These are phyloP conservation scores for Zhuliangozyma parablackwelliae DNA, from an alignment of 1,139 yeast genomes.

Conservation along the genomic window DNA sequence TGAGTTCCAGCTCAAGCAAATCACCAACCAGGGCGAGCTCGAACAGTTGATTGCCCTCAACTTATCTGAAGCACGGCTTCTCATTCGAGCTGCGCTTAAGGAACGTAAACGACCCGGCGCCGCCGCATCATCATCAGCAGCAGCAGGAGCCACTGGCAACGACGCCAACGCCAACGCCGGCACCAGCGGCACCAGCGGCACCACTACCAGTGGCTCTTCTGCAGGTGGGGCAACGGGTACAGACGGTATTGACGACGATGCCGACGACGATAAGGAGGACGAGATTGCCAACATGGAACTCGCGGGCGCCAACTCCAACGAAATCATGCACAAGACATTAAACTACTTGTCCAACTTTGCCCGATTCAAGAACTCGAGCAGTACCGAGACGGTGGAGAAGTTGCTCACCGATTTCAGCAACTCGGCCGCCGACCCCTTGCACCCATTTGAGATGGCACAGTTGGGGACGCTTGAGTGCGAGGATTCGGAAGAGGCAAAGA, in stretches of 20 bases:
- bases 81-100: conserved; percentile 85
- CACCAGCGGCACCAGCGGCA: not conserved
- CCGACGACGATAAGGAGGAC: conserved; percentile 50
- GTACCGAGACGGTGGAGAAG: conserved; percentile 91
- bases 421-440: conserved; percentile 57
- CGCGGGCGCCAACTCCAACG: conserved; percentile 56
- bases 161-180: conserved; percentile 10
- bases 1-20: conserved; percentile 79
- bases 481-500: conserved; percentile 96
- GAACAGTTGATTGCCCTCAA: conserved; percentile 80
- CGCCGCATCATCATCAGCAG: conserved; percentile 12
- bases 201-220: not conserved
- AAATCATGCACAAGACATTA: conserved; percentile 86
- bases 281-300: conserved; percentile 66
- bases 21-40: conserved; percentile 74
- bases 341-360: conserved; percentile 84
- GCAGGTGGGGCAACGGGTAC: conserved; percentile 6
- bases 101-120: conserved; percentile 50
- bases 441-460: conserved; percentile 95
- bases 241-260: conserved; percentile 29
- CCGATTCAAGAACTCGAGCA: conserved; percentile 85
- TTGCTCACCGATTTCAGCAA: conserved; percentile 67
- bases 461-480: conserved; percentile 92
- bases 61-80: conserved; percentile 80
- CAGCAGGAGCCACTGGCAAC: conserved; percentile 1